Evolutionary conservation across 2,329 filamentous ascomycete genomes (phyloP), one percentile per base, ranked within the genome.

Genomic region (Metarhizium robertsii): DNA sequence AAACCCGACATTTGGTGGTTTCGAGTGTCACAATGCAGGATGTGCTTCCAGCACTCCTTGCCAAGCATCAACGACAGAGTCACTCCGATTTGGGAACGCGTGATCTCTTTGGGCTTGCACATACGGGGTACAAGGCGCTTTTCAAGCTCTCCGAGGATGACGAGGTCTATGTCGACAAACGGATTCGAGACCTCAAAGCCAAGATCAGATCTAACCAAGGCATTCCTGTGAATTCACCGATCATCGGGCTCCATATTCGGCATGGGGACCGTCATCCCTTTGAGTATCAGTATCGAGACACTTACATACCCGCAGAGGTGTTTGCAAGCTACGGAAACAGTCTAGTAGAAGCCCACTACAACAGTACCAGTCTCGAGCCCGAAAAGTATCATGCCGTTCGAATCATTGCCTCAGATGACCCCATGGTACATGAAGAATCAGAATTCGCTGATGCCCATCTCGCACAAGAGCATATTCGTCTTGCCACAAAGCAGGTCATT

Each of bases 391-490:
- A 71, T 25, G 73, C 75, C 29, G 69, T 89, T 43, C 68, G 81
- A 6, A 66, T 95, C 1, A 67, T 95, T 30, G 88, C 90, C 5
- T 92, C 88, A 0, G 90, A 95, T 66, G 90, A 95, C 65, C 88
- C 90, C 0, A 81, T 84, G 54, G 83, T 94, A 29, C 87, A 89
- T 64, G 76, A 81, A 25, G 75, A 83, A 11, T 73, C 79, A 1
- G 88, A 91, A 63, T 79, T 92, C 56, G 70, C 71, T 2, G 68
- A 69, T 18, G 75, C 80, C 0, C 63, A 79, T 6, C 80, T 82
- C 5, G 89, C 89, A 0, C 90, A 95, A 67, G 83, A 87, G 63
- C 83, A 83, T 57, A 92, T 95, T 66, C 81, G 84, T 25, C 79
- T 95, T 6, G 88, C 88, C 8, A 84, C 82, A 52, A 88, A 88